Evolutionary conservation across 1,139 yeast species (phyloP), one percentile per base, ranked within the genome.

Genomic region (Geotrichum phurueaensis): DNA sequence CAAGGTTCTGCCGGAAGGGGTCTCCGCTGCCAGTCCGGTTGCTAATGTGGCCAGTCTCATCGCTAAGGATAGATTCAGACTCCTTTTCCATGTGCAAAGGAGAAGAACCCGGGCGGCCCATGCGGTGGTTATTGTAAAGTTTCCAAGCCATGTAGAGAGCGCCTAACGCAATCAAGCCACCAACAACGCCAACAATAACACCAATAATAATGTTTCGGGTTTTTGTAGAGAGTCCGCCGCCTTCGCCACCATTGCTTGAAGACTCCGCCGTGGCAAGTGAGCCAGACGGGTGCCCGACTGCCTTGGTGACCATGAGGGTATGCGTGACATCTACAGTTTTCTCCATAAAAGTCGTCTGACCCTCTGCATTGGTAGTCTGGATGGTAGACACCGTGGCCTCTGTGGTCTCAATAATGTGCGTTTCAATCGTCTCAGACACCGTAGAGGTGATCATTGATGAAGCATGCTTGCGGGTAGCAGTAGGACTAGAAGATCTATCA

Each of bases 1-100:
- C 76, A 59, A 73, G 70, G 62, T 72, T 73, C 29, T 73, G 74
- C 54, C 75, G 64, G 70, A 74, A 74, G 57, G 74, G 74, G 59
- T 74, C 73, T 7, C 22, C 18, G 13, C 51, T 39, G 15, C 51
- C 25, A 3, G 43, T 25, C 22, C 51, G 36, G 18, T 20, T 25
- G 22, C 23, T 49, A 3, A 13, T 45, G 20, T 39, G 47, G 31
- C 51, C 57, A n/a, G 52, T 53, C n/a, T 29, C 60, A 31, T 49
- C 61, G 29, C 47, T 39, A n/a, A 39, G 47, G 4, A 51, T 10
- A 3, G 47, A 20, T 20, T 25, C 54, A 13, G 18, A 6, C 20
- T 23, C 36, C 53, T 39, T 33, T 29, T 33, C 53, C 33, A 22
- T 27, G 4, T 27, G 29, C 15, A 36, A n/a, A 25, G n/a, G 33